Evolutionary conservation across 352 stramenopile species (phyloP), one percentile per base, ranked within the genome.

Genomic region (Globisporangium recalcitrans): DNA sequence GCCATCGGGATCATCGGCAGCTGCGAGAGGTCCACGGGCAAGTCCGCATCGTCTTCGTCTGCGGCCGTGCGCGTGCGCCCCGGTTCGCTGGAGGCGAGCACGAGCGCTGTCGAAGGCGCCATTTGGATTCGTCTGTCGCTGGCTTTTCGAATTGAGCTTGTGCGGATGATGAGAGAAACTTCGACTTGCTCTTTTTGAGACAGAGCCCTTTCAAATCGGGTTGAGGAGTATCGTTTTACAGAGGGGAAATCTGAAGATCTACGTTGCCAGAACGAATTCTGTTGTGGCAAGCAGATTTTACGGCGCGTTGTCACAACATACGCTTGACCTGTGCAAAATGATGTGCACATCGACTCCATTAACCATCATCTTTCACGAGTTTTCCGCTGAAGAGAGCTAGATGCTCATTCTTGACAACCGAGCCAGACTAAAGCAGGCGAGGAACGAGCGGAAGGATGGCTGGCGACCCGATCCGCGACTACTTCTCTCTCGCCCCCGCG

Each of bases 11-110:
- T 90, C 51, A 77, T 65, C 38, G 81, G 78, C 36, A 94, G 67
- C 67, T 94, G 85, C 38, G 82, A 87, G 10, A 94, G 72, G 58
- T 94, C 85, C 27, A 94, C 67, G 5, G 82, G 85, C 1, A 91
- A 70, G 40, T 94, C 85, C 32, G 79, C 74, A 19, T 89, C 77
- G 31, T 88, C 78, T 4, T 68, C 60, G 8, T 68, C 1, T 3
- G 61, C 22, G 2, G 64, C 21, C n/a, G 53, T 29, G 14, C 58
- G 51, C 55, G 62, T 52, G 51, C 42, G 57, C 56, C 27, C 31
- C 68, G 60, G 49, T 31, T 65, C 58, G 71, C 69, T 51, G 1
- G 36, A 29, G 22, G 63, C 60, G 53, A 82, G 67, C 49, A 91
- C 82, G 13, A 91, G 77, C 71, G 78, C 78, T 57, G 77, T 82